Conservation (phyloP, 257 asterid genomes). For the Fraxinus pennsylvanica region DNA sequence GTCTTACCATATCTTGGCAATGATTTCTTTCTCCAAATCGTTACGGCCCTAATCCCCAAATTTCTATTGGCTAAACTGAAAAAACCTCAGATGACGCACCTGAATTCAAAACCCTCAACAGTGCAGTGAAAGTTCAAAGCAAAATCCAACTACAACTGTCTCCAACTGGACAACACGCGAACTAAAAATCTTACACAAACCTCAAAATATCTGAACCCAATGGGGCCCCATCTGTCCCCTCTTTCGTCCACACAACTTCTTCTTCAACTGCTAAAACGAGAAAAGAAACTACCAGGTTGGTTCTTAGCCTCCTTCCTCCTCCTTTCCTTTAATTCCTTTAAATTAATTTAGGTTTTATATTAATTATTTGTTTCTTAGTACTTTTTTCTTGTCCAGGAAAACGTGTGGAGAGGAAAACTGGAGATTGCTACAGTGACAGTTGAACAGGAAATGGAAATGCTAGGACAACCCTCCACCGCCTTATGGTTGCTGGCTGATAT, state of each 20-base stretch:
- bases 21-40: conserved; percentile 8
- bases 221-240: conserved; percentile 23
- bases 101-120: conserved; percentile 23
- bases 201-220: conserved; percentile 30
- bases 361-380: background rate
- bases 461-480: conserved; percentile 56
- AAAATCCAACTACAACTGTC: background rate
- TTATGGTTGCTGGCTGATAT: conserved; percentile 27
- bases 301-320: background rate
- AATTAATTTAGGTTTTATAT: background rate
- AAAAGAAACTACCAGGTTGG: background rate
- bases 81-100: conserved; percentile 29
- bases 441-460: conserved; percentile 28
- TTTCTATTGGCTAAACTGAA: conserved; percentile 29
- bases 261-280: background rate
- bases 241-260: background rate
- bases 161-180: too few species aligned
- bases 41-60: background rate
- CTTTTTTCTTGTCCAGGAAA: background rate
- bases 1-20: background rate
- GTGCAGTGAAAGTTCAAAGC: conserved; percentile 4
- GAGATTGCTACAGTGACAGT: background rate
- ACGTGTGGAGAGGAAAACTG: background rate
- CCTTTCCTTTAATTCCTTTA: background rate
- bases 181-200: background rate